Conservation (phyloP, 768 basidiomycete species). For the Leucocoprinus sp. region DNA sequence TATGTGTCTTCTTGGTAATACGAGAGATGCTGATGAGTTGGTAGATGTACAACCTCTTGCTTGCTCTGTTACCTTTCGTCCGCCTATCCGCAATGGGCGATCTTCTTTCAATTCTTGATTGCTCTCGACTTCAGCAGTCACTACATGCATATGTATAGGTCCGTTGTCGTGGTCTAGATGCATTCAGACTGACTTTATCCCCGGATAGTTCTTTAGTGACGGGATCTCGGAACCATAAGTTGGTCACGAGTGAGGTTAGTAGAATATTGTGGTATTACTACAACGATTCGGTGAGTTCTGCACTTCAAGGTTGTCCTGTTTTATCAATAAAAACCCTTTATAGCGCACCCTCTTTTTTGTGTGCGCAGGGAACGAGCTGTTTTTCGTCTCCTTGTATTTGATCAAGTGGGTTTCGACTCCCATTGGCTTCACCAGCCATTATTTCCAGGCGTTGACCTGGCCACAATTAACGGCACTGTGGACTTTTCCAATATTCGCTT, state of each 20-base stretch:
- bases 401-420: constrained; percentile 78
- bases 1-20: constrained; percentile 29
- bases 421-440: constrained; percentile 37
- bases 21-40: constrained; percentile 5
- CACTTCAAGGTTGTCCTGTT: neutral
- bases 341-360: constrained; percentile 85
- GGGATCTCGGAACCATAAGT: constrained; percentile 88
- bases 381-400: constrained; percentile 92
- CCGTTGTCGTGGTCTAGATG: constrained; percentile 12
- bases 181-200: constrained; percentile 3
- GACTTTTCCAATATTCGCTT: constrained; percentile 58
- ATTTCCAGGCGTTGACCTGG: constrained; percentile 49
- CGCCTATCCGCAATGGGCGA: constrained; percentile 78
- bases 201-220: constrained; percentile 82
- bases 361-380: constrained; percentile 92
- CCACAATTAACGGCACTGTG: constrained; percentile 60
- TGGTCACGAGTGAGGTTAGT: constrained; percentile 87
- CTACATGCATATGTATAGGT: constrained; percentile 99
- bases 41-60: constrained; percentile 92
- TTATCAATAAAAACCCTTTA: neutral
- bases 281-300: constrained; percentile 68
- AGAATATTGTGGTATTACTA: constrained; percentile 90
- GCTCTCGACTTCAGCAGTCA: constrained; percentile 96
- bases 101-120: constrained; percentile 91
- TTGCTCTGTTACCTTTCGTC: constrained; percentile 89